Percentiles rank a stretch among this genome's conserved stretches.
Conservation (phyloP, 164 flowering plant genomes). For the Chloranthus sessilifolius region DNA sequence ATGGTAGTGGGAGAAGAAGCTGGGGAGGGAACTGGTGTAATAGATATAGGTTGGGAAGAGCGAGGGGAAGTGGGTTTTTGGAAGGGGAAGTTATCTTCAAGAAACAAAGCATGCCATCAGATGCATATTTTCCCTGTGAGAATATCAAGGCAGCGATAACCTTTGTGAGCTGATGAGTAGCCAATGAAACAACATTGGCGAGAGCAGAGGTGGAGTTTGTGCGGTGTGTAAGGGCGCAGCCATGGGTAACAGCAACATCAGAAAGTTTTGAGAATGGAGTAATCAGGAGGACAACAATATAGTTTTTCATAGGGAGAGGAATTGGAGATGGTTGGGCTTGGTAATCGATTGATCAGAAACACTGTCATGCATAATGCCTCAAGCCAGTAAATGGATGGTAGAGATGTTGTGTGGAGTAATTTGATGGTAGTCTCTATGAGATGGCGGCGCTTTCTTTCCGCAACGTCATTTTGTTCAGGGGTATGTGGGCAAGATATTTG, state of each 20-base stretch:
- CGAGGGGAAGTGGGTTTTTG: no score
- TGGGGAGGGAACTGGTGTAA: neutral
- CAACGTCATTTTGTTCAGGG: constrained; percentile 1
- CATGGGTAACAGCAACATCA: neutral
- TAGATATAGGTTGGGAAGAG: neutral
- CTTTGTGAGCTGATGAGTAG: neutral
- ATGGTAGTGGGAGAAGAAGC: neutral
- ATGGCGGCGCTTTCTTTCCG: neutral
- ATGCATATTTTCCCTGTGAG: neutral
- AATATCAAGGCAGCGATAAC: neutral
- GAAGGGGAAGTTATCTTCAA: neutral
- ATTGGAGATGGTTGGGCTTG: neutral
- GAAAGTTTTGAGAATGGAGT: neutral
- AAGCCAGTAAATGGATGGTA: neutral
- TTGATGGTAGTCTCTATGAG: neutral
- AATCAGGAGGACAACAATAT: neutral
- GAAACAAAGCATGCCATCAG: neutral
- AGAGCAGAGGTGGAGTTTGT: neutral
- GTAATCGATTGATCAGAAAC: neutral
- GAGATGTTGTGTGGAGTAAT: neutral
- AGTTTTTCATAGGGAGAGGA: neutral
- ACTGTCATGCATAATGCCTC: neutral
- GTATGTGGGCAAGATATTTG: neutral
- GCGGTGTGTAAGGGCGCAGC: neutral
- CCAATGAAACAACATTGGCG: neutral